A percentile compares a stretch with the other conserved stretches of the same genome.
Evolutionary conservation across 129 eudicot genomes (phyloP).

Genomic region (Escallonia rubra): DNA sequence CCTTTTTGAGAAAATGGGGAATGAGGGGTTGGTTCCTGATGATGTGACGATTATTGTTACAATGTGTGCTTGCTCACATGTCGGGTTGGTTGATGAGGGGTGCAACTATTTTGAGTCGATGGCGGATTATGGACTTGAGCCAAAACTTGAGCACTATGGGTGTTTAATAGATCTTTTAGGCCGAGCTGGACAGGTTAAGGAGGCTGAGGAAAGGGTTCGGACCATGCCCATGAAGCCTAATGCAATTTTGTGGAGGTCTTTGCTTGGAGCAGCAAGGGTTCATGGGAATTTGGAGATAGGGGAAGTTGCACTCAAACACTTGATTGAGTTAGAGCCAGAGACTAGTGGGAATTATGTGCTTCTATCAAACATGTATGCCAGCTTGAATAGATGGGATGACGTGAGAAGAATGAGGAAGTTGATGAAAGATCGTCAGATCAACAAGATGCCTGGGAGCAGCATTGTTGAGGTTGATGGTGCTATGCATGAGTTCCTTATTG

Average conservation of each 20-base stretch:
- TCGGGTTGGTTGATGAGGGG: slow-evolving; percentile 62
- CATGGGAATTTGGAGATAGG: slow-evolving; percentile 55
- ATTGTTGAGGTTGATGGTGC: slow-evolving; percentile 46
- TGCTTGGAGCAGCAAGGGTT: slow-evolving; percentile 59
- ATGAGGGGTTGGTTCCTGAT: slow-evolving; percentile 49
- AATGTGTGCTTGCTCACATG: slow-evolving; percentile 69
- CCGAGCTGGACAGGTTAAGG: slow-evolving; percentile 58
- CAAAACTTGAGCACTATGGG: slow-evolving; percentile 62
- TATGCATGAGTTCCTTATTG: slow-evolving; percentile 52
- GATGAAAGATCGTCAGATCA: slow-evolving; percentile 49
- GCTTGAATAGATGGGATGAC: slow-evolving; percentile 53
- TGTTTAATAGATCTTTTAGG: slow-evolving; percentile 76
- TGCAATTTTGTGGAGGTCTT: slow-evolving; percentile 62
- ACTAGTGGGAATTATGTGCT: slow-evolving; percentile 71
- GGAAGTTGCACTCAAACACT: slow-evolving; percentile 44
- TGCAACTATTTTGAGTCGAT: slow-evolving; percentile 40
- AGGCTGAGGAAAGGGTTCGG: slow-evolving; percentile 44
- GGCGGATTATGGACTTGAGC: slow-evolving; percentile 52
- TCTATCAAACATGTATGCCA: slow-evolving; percentile 56
- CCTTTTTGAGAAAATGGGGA: slow-evolving; percentile 37
- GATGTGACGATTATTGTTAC: slow-evolving; percentile 52
- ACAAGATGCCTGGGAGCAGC: slow-evolving; percentile 55
- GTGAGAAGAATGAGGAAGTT: slow-evolving; percentile 43
- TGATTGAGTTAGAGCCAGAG: slow-evolving; percentile 56
- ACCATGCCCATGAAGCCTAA: slow-evolving; percentile 64